Percentiles rank a stretch among this genome's conserved stretches.
Conservation (phyloP, 371 early-diverging fungal species). For the Dichotomocladium elegans region DNA sequence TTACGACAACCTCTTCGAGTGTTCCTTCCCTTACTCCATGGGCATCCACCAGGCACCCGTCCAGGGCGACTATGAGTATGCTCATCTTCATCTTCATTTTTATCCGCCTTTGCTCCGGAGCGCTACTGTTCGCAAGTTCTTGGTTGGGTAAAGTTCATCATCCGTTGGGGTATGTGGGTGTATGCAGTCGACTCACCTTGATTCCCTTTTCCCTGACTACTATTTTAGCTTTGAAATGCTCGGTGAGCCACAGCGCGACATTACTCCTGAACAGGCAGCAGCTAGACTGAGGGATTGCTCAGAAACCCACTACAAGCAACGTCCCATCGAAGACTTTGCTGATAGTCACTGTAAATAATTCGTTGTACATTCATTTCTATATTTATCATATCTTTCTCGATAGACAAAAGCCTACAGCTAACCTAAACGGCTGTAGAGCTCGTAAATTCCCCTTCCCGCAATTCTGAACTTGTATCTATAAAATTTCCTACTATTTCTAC, state of each 20-base stretch:
- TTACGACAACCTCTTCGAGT: slow-evolving; percentile 90
- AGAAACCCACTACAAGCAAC: slow-evolving; percentile 61
- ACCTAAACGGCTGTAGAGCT: too few relatives aligned
- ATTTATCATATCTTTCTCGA: too few relatives aligned
- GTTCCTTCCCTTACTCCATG: slow-evolving; percentile 94
- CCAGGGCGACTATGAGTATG: slow-evolving; percentile 38
- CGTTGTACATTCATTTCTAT: too few relatives aligned
- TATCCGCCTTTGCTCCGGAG: slow-evolving; percentile 91
- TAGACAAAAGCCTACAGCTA: too few relatives aligned
- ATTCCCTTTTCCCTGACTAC: neutral
- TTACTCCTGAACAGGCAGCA: slow-evolving; percentile 91
- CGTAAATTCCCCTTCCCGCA: too few relatives aligned
- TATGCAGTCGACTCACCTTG: neutral
- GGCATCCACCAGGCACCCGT: slow-evolving; percentile 85
- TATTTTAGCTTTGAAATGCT: slow-evolving; percentile 81
- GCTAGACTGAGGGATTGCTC: slow-evolving; percentile 51
- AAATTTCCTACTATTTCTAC: too few relatives aligned
- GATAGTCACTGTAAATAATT: too few relatives aligned
- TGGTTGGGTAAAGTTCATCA: slow-evolving; percentile 70
- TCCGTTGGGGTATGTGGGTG: too few relatives aligned
- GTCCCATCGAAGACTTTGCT: too few relatives aligned
- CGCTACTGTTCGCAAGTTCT: slow-evolving; percentile 88
- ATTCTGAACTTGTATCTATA: too few relatives aligned
- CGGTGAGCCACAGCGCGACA: slow-evolving; percentile 91
- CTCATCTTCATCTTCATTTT: slow-evolving; percentile 90